phyloP scores from a whole-genome alignment of 805 yeast species.

The Metschnikowia sp. region DNA sequence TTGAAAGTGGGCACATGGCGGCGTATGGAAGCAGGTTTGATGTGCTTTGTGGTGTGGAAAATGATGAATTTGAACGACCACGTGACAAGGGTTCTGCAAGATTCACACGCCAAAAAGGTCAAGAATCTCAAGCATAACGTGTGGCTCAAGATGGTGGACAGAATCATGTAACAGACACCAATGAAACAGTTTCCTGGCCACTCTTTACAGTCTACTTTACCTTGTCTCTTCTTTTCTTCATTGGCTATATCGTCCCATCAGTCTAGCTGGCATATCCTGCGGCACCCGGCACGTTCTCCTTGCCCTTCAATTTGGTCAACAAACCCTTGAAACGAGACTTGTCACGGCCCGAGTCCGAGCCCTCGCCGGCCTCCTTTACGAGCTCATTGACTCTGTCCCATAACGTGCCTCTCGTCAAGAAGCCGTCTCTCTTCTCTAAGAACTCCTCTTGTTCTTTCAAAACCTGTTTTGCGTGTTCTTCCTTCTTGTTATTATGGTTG shows the following conservation, averaged over 20 bases:
- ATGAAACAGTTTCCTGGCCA: not conserved
- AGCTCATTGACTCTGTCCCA: slow-evolving; percentile 61
- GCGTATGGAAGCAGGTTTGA: slow-evolving; percentile 28
- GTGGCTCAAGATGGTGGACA: slow-evolving; percentile 14
- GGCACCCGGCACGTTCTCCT: slow-evolving; percentile 73
- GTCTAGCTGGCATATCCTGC: slow-evolving; percentile 45
- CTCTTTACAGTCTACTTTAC: no score
- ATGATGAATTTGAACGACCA: slow-evolving; percentile 37
- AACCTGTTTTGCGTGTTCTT: slow-evolving; percentile 60
- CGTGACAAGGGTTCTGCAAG: slow-evolving; percentile 5
- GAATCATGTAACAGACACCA: slow-evolving; percentile 7
- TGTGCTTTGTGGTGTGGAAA: slow-evolving; percentile 36
- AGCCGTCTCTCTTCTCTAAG: slow-evolving; percentile 68
- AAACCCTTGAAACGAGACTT: slow-evolving; percentile 68
- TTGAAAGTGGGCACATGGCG: slow-evolving; percentile 30
- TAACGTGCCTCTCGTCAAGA: slow-evolving; percentile 41
- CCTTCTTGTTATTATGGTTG: slow-evolving; percentile 81
- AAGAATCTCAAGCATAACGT: slow-evolving; percentile 10
- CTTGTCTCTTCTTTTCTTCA: not conserved
- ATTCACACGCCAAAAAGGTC: slow-evolving; percentile 3
- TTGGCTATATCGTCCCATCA: not conserved
- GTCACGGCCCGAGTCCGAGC: slow-evolving; percentile 50
- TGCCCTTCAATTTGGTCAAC: slow-evolving; percentile 62
- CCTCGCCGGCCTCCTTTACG: slow-evolving; percentile 43
- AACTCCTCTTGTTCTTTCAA: slow-evolving; percentile 68